Conservation (phyloP, 1,284 basidiomycete species). For the Hymenochaete sp. region DNA sequence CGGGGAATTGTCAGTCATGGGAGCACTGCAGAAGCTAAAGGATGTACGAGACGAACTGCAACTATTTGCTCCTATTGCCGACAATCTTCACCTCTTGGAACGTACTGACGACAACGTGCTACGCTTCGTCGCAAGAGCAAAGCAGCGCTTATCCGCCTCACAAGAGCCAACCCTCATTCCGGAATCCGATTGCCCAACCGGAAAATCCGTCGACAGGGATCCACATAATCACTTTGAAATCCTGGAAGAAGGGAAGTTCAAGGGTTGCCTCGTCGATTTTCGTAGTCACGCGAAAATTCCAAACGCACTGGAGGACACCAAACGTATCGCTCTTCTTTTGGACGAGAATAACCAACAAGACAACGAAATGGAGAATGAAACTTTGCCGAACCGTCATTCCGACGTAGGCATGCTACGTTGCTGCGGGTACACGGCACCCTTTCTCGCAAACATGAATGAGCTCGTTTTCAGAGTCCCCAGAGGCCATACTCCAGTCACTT, state of each 20-base stretch:
- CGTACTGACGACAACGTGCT: no score
- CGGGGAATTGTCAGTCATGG: no score
- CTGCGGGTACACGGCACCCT: conserved; percentile 4
- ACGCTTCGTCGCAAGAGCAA: not conserved
- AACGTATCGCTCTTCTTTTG: not conserved
- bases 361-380: not conserved
- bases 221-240: not conserved
- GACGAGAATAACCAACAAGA: not conserved
- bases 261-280: conserved; percentile 4
- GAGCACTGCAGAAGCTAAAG: no score
- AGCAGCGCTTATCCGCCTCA: not conserved
- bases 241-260: not conserved
- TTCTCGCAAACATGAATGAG: not conserved
- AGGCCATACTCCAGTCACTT: not conserved
- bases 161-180: not conserved
- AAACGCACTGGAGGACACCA: not conserved
- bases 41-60: no score
- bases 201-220: not conserved
- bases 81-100: no score
- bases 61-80: no score
- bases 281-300: not conserved
- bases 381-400: not conserved
- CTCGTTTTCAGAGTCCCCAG: conserved; percentile 1
- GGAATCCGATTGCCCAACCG: not conserved
- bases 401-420: conserved; percentile 1